These are phyloP conservation scores for Chondrostereum purpureum DNA, from an alignment of 1,284 basidiomycete species.

Conservation along the genomic window DNA sequence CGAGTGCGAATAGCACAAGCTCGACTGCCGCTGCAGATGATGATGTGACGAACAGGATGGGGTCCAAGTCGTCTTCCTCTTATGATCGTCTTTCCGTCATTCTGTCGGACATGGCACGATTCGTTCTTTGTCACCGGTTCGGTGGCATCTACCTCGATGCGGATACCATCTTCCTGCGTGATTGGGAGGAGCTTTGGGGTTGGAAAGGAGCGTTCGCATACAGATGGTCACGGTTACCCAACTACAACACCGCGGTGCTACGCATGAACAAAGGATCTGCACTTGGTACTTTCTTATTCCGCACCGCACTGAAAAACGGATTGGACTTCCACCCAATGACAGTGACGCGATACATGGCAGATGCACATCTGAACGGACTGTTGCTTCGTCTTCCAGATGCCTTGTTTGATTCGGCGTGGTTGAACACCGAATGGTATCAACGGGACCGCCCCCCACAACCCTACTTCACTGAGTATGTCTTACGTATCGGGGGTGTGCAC, in stretches of 20 bases:
- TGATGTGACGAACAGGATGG: slow-evolving; percentile 55
- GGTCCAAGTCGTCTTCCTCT: slow-evolving; percentile 54
- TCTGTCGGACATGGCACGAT: slow-evolving; percentile 76
- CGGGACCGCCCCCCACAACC: slow-evolving; percentile 74
- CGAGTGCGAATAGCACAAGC: slow-evolving; percentile 17
- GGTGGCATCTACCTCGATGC: slow-evolving; percentile 80
- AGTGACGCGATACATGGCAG: slow-evolving; percentile 61
- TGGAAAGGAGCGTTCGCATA: slow-evolving; percentile 79
- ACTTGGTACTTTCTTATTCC: slow-evolving; percentile 68
- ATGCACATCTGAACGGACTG: slow-evolving; percentile 59
- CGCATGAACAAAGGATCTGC: slow-evolving; percentile 69
- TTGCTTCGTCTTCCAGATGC: slow-evolving; percentile 69
- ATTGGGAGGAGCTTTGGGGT: slow-evolving; percentile 83
- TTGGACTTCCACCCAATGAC: slow-evolving; percentile 82
- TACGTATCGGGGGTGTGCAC: slow-evolving; percentile 2
- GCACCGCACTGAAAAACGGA: slow-evolving; percentile 69
- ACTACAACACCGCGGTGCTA: slow-evolving; percentile 76
- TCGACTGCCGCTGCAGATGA: slow-evolving; percentile 28
- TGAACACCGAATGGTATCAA: slow-evolving; percentile 75
- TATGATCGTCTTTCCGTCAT: slow-evolving; percentile 73
- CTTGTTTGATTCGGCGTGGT: slow-evolving; percentile 74
- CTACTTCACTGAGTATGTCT: slow-evolving; percentile 63
- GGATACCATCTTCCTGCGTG: slow-evolving; percentile 70
- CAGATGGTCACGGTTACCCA: slow-evolving; percentile 66
- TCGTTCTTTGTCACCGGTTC: slow-evolving; percentile 72